Conservation (phyloP, 2,329 filamentous ascomycete species). For the Trichoderma koningii region DNA sequence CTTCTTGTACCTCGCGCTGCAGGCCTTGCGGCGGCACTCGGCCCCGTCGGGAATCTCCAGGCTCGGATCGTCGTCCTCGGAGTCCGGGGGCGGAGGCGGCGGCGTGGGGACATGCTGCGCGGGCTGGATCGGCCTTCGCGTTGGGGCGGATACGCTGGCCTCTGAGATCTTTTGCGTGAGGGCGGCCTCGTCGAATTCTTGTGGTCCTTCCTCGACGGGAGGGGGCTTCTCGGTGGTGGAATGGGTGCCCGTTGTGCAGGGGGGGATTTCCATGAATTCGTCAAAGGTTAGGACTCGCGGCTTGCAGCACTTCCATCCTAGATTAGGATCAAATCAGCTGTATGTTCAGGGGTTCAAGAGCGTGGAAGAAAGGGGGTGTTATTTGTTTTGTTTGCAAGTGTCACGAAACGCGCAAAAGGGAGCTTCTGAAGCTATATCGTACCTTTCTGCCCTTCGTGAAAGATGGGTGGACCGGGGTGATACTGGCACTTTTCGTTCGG, state of each 20-base stretch:
- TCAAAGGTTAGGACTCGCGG: conserved; percentile 95
- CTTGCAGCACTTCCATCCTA: conserved; percentile 99
- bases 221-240: conserved; percentile 77
- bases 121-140: conserved; percentile 43
- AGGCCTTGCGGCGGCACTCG: conserved; percentile 76
- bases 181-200: conserved; percentile 45
- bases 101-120: conserved; percentile 53
- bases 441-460: conserved; percentile 99
- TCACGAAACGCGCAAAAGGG: background rate
- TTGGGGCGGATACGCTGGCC: conserved; percentile 45
- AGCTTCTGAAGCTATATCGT: conserved; percentile 31
- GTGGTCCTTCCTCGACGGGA: conserved; percentile 60
- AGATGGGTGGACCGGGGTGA: conserved; percentile 90
- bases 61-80: conserved; percentile 82
- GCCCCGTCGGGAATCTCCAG: conserved; percentile 72
- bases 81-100: conserved; percentile 69
- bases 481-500: conserved; percentile 82
- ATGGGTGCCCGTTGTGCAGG: conserved; percentile 91
- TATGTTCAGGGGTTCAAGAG: no score
- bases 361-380: background rate
- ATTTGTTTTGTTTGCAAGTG: background rate
- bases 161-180: conserved; percentile 55
- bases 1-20: conserved; percentile 66
- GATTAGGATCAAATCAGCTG: background rate
- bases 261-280: conserved; percentile 90